A percentile compares a stretch with the other conserved stretches of the same genome.
Conservation (phyloP, 1,139 yeast genomes). For the Protomyces lactucae-debilis region DNA sequence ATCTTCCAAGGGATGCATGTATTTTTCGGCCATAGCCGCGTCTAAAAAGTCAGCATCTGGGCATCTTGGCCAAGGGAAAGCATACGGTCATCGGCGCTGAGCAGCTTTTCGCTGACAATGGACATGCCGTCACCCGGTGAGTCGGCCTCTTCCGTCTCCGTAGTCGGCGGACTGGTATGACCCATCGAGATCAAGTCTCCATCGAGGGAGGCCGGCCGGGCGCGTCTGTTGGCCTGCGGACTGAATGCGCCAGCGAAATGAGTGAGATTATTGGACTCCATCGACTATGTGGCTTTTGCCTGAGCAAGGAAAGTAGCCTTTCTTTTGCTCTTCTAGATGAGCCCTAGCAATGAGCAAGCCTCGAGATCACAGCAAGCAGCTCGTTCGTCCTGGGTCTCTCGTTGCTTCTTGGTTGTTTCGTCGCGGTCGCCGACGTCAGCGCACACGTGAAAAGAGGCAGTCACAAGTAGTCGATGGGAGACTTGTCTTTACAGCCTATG, state of each 20-base stretch:
- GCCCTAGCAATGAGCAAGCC: neutral
- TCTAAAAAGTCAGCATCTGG: conserved; percentile 29
- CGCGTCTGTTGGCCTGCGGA: neutral
- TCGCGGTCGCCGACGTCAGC: neutral
- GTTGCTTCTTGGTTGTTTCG: neutral
- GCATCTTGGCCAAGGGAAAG: neutral
- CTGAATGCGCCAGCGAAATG: neutral
- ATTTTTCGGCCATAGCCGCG: conserved; percentile 36
- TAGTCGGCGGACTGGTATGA: conserved; percentile 6
- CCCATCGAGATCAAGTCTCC: conserved; percentile 20
- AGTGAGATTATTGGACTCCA: neutral
- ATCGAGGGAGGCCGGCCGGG: neutral
- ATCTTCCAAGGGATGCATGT: conserved; percentile 36
- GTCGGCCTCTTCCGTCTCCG: conserved; percentile 13
- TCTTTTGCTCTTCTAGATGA: no score
- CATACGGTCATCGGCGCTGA: conserved; percentile 20
- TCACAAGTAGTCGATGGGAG: neutral
- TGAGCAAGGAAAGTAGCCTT: no score
- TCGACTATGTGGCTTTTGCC: neutral
- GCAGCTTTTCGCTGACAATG: conserved; percentile 3
- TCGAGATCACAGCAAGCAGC: neutral
- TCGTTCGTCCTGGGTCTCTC: neutral
- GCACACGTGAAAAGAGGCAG: neutral
- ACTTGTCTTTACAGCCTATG: no score
- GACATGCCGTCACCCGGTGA: conserved; percentile 11